Conservation (phyloP, 2,329 filamentous ascomycete genomes). For the Colletotrichum sidae region DNA sequence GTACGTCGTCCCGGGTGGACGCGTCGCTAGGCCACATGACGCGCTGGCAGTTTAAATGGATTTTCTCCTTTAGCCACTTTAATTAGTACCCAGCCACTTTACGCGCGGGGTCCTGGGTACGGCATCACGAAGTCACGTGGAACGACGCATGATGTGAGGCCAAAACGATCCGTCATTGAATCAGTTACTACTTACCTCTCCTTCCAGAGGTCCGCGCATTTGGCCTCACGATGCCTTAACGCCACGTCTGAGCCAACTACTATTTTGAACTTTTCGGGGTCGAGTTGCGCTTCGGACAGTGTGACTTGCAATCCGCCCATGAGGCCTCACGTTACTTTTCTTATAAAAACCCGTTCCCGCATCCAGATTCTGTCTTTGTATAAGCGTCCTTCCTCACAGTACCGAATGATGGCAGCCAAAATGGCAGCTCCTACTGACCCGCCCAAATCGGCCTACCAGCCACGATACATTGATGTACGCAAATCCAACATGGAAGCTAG, state of each 20-base stretch:
- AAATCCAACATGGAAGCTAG: not conserved
- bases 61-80: not conserved
- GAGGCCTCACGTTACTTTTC: constrained; percentile 1
- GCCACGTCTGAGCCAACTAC: too few relatives aligned
- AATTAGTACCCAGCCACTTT: constrained; percentile 15
- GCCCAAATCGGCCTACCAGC: constrained; percentile 50
- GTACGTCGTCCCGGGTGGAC: too few relatives aligned
- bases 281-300: not conserved
- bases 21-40: not conserved
- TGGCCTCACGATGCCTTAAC: too few relatives aligned
- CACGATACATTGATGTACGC: constrained; percentile 73
- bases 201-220: too few relatives aligned
- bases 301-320: constrained; percentile 4
- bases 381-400: constrained; percentile 8
- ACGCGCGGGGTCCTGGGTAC: constrained; percentile 18
- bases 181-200: too few relatives aligned
- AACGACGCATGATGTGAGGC: not conserved
- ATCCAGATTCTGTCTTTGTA: constrained; percentile 8
- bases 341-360: constrained; percentile 5
- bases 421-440: constrained; percentile 26
- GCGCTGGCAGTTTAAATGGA: constrained; percentile 23
- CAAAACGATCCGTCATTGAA: not conserved
- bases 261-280: too few relatives aligned
- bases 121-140: constrained; percentile 36
- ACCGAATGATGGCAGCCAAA: constrained; percentile 4